phyloP scores from a whole-genome alignment of 331 rosid genomes.

The Quercus phellos region DNA sequence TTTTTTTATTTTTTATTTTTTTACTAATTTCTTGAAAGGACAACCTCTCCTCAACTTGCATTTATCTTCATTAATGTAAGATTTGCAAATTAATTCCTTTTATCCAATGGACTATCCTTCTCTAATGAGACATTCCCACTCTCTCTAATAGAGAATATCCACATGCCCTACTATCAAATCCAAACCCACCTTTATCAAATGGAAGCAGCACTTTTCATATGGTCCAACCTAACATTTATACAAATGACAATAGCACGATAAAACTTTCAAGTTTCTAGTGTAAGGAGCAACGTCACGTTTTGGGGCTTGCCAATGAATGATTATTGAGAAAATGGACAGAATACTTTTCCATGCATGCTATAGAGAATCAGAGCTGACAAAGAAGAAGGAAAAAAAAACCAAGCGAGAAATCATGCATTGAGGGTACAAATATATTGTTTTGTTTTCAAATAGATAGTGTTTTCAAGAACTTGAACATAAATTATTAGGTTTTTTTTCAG shows the following conservation, averaged over 20 bases:
- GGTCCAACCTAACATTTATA: background rate
- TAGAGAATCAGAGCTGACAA: background rate
- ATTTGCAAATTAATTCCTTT: background rate
- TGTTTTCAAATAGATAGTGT: too few relatives aligned
- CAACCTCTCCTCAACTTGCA: background rate
- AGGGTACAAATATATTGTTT: too few relatives aligned
- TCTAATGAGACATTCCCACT: background rate
- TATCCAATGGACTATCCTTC: background rate
- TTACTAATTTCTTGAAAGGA: background rate
- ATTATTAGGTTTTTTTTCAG: too few relatives aligned
- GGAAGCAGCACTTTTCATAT: background rate
- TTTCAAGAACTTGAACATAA: too few relatives aligned
- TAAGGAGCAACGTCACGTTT: background rate
- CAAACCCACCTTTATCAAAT: background rate
- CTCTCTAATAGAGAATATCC: background rate
- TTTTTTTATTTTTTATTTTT: background rate
- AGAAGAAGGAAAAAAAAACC: background rate
- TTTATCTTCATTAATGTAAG: background rate
- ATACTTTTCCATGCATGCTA: background rate
- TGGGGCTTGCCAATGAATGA: background rate
- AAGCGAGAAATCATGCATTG: too few relatives aligned
- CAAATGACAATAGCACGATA: background rate
- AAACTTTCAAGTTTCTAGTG: background rate
- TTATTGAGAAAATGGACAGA: background rate
- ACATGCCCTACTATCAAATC: background rate